Evolutionary conservation across 2,329 filamentous ascomycete genomes (phyloP), one percentile per base, ranked within the genome.

Genomic region (Periglandula ipomoeae): DNA sequence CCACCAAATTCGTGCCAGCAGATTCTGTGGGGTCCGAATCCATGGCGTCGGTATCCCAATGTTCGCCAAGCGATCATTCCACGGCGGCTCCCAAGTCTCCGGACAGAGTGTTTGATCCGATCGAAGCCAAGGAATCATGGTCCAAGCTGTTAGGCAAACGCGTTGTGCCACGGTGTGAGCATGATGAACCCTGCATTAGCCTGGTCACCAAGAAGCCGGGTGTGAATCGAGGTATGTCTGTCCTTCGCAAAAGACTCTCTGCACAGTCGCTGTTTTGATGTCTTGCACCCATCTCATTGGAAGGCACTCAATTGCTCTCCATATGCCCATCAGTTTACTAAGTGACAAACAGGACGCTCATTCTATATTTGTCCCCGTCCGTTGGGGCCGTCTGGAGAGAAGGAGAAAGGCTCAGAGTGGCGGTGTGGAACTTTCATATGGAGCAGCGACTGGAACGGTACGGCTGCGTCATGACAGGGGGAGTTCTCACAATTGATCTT

Each of bases 131-230:
- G 62, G 85, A 93, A 60, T 85, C 84, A 20, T 97, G 93, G 93
- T 83, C 81, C 4, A 89, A 85, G 61, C 73, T 97, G 13, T 83
- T 97, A 53, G 79, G 83, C 15, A 89, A 85, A 63, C 82, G 85
- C 49, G 70, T 79, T 1, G 74, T 80, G 1, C 93, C 93, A 1
- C 78, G 77, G 50, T 98, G 93, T 62, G 89, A 96, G 43, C 93
- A 98, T 61, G 74, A 81, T 47, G 90, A 97, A 58, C 85, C 87
- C 3, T 97, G 93, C 65, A 86, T 89, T 54, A 87, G 76, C 55
- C 70, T 91, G 46, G 77, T 83, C 17, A 95, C 90, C 1, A 96
- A 91, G 70, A 97, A 97, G 62, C 75, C 88, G 1, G 93, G 93
- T 1, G 70, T 87, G 53, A 98, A 97, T 59, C 84, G 62, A 68